These are phyloP conservation scores for Paecilomyces niveus DNA, from an alignment of 2,329 filamentous ascomycete species.

Conservation along the genomic window DNA sequence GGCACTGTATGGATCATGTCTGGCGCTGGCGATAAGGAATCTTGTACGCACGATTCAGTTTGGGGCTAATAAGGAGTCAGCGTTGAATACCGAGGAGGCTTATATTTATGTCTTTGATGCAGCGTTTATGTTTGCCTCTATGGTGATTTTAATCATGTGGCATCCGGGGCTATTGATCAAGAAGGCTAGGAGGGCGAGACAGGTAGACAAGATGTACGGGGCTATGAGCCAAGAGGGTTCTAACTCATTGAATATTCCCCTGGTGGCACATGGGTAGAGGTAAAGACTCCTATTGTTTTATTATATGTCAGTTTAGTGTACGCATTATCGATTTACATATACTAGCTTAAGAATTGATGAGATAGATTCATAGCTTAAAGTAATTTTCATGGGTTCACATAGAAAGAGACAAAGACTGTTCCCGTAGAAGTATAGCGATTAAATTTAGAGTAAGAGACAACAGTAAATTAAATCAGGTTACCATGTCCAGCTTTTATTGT, in stretches of 20 bases:
- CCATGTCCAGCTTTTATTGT: not conserved
- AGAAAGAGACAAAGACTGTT: too few species aligned
- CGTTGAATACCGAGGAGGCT: constrained; percentile 17
- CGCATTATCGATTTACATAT: too few species aligned
- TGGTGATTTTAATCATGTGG: constrained; percentile 12
- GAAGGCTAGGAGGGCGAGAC: not conserved
- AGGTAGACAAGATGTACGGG: not conserved
- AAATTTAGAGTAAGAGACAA: not conserved
- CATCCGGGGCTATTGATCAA: not conserved
- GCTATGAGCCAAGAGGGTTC: not conserved
- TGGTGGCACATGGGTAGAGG: not conserved
- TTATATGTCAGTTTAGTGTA: too few species aligned
- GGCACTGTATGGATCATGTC: constrained; percentile 18
- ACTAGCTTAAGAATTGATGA: too few species aligned
- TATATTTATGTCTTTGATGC: constrained; percentile 28
- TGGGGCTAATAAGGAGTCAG: constrained; percentile 6
- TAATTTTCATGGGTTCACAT: too few species aligned
- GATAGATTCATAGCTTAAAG: too few species aligned
- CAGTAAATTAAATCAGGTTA: not conserved
- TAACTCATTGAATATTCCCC: not conserved
- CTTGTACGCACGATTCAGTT: constrained; percentile 23
- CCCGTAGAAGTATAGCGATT: too few species aligned
- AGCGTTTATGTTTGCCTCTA: constrained; percentile 16
- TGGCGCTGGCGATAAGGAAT: constrained; percentile 20
- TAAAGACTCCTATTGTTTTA: too few species aligned